Conservation (phyloP, 164 flowering plant genomes). For the Vitis amurensis region DNA sequence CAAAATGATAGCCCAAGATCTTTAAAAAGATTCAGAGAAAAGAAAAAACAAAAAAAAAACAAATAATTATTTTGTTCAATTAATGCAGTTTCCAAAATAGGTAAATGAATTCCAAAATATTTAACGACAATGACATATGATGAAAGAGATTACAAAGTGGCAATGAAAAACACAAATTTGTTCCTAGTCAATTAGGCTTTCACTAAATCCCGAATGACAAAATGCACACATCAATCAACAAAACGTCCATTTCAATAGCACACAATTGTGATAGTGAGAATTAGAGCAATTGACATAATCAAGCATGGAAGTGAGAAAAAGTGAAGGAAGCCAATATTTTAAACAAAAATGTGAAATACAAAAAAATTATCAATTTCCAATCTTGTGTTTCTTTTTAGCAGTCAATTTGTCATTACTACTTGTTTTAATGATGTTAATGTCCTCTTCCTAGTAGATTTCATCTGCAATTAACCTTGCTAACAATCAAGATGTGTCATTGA, state of each 20-base stretch:
- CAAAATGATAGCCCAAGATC: background rate
- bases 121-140: slow-evolving; percentile 19
- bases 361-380: too few species aligned
- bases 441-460: too few species aligned
- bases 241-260: slow-evolving; percentile 10
- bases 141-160: slow-evolving; percentile 50
- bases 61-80: background rate
- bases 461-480: too few species aligned
- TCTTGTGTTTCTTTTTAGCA: too few species aligned
- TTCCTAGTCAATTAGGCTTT: slow-evolving; percentile 56
- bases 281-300: slow-evolving; percentile 1
- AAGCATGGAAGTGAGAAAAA: background rate
- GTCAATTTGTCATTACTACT: too few species aligned
- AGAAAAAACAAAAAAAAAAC: background rate
- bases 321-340: too few species aligned
- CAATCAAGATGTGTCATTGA: too few species aligned
- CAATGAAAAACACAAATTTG: slow-evolving; percentile 47
- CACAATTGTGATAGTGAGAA: slow-evolving; percentile 1
- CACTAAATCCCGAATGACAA: slow-evolving; percentile 66
- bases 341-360: too few species aligned
- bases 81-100: background rate
- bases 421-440: too few species aligned
- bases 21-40: background rate
- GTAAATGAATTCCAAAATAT: background rate
- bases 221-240: slow-evolving; percentile 39